Percentiles rank a stretch among this genome's conserved stretches.
Conservation (phyloP, 352 stramenopile genomes). For the Globisporangium echinulatum region DNA sequence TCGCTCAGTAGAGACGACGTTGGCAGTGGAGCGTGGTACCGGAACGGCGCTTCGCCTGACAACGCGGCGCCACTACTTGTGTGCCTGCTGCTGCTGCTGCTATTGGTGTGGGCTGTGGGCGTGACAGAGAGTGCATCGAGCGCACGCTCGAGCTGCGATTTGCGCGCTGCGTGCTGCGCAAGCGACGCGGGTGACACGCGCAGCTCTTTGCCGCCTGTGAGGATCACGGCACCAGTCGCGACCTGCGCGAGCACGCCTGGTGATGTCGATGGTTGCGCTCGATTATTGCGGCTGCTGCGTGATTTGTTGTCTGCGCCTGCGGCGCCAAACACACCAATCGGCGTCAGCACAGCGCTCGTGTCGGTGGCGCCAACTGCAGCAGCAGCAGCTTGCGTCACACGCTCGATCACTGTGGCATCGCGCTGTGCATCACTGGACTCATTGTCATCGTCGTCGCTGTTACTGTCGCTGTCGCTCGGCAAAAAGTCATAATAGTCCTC, state of each 20-base stretch:
- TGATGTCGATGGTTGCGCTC: neutral
- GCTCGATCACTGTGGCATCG: neutral
- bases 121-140: slow-evolving; percentile 22
- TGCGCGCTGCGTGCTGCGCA: slow-evolving; percentile 27
- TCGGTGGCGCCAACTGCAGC: neutral
- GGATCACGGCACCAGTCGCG: slow-evolving; percentile 7
- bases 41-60: slow-evolving; percentile 34
- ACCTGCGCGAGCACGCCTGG: slow-evolving; percentile 8
- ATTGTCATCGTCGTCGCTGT: slow-evolving; percentile 24
- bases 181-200: slow-evolving; percentile 31
- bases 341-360: slow-evolving; percentile 19
- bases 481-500: slow-evolving; percentile 63
- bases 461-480: slow-evolving; percentile 52
- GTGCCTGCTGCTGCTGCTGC: neutral
- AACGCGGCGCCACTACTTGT: neutral
- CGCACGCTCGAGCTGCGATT: slow-evolving; percentile 36
- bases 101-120: neutral
- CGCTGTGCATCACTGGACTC: slow-evolving; percentile 5
- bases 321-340: slow-evolving; percentile 17
- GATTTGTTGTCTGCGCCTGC: neutral
- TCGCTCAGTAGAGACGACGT: neutral
- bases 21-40: slow-evolving; percentile 15
- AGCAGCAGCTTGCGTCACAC: neutral
- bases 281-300: neutral
- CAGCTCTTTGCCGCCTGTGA: slow-evolving; percentile 24